phyloP scores from a whole-genome alignment of 805 yeast species.

The Starmera amethionina region DNA sequence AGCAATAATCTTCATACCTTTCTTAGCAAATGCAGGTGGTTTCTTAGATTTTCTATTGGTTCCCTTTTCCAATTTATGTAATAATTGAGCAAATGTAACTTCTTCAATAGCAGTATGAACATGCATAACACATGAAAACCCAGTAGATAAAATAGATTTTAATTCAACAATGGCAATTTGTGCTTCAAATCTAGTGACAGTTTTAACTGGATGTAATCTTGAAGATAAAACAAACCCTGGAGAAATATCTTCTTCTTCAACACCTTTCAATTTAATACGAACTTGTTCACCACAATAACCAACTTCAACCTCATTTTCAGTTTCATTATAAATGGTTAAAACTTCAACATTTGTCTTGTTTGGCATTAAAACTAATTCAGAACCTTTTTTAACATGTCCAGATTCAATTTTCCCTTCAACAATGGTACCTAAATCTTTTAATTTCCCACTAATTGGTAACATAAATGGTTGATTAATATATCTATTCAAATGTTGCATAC shows the following conservation, averaged over 20 bases:
- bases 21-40: slow-evolving; percentile 97
- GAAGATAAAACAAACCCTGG: slow-evolving; percentile 90
- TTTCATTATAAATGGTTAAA: slow-evolving; percentile 81
- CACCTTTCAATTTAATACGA: slow-evolving; percentile 83
- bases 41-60: slow-evolving; percentile 94
- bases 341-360: slow-evolving; percentile 79
- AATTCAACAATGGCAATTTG: slow-evolving; percentile 95
- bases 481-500: slow-evolving; percentile 73
- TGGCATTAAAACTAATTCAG: slow-evolving; percentile 81
- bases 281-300: slow-evolving; percentile 98
- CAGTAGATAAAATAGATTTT: slow-evolving; percentile 88
- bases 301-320: slow-evolving; percentile 84
- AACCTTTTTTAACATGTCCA: slow-evolving; percentile 82
- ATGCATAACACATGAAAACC: slow-evolving; percentile 97
- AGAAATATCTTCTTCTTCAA: slow-evolving; percentile 93
- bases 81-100: slow-evolving; percentile 67
- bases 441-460: slow-evolving; percentile 91
- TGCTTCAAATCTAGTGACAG: slow-evolving; percentile 87
- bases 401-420: slow-evolving; percentile 98
- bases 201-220: slow-evolving; percentile 77
- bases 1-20: slow-evolving; percentile 98
- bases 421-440: slow-evolving; percentile 95
- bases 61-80: slow-evolving; percentile 93
- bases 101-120: slow-evolving; percentile 98
- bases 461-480: slow-evolving; percentile 91